Evolutionary conservation across 1,284 basidiomycete species (phyloP).

Genomic region (Cutaneotrichosporon mucoides): DNA sequence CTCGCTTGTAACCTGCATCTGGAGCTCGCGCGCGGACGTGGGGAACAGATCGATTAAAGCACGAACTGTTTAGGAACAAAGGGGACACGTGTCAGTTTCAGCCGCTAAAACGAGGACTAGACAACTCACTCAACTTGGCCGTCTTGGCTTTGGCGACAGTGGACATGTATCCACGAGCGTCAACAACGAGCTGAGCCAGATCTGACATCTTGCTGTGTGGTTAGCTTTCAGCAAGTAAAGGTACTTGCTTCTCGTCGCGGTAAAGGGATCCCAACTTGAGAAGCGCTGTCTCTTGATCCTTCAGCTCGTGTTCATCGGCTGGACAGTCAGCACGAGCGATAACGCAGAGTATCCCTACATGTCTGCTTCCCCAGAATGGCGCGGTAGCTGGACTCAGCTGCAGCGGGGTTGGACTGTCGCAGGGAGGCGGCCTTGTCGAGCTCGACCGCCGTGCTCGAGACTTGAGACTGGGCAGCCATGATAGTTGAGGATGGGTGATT

Average conservation of each 20-base stretch:
- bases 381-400: constrained; percentile 40
- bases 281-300: constrained; percentile 81
- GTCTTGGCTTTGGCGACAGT: constrained; percentile 97
- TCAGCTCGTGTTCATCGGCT: constrained; percentile 59
- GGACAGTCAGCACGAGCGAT: neutral
- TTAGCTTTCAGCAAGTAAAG: neutral
- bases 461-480: constrained; percentile 24
- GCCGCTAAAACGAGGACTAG: too few species aligned
- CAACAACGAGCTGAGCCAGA: constrained; percentile 79
- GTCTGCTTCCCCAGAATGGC: constrained; percentile 35
- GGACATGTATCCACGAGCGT: constrained; percentile 85
- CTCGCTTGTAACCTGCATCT: constrained; percentile 80
- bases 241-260: constrained; percentile 71
- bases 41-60: constrained; percentile 87
- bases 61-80: constrained; percentile 58
- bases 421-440: constrained; percentile 24
- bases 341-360: constrained; percentile 20
- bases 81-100: too few species aligned
- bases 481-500: neutral
- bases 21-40: constrained; percentile 68
- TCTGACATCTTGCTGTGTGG: constrained; percentile 71
- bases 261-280: constrained; percentile 84
- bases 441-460: constrained; percentile 16
- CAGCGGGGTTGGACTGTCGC: constrained; percentile 30
- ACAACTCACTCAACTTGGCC: constrained; percentile 79